phyloP scores from a whole-genome alignment of 495 filamentous ascomycete species.

The Cairneyella variabilis region DNA sequence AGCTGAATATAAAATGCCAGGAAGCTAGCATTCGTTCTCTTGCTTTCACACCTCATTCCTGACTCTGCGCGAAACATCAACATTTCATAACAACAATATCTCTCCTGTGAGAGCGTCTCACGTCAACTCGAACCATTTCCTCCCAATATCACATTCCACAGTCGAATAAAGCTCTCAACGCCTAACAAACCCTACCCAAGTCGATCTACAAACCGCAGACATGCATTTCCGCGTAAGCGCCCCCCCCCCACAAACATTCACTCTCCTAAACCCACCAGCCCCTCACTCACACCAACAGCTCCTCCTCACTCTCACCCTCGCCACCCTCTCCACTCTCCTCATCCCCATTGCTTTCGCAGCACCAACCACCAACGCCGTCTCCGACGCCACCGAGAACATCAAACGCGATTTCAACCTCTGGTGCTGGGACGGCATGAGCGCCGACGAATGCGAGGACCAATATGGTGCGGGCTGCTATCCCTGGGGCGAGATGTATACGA shows the following conservation, averaged over 20 bases:
- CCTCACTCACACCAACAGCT: not conserved
- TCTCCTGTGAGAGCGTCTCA: too few species aligned
- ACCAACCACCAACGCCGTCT: not conserved
- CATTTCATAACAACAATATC: too few species aligned
- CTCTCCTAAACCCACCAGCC: not conserved
- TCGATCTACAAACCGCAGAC: too few species aligned
- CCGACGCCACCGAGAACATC: not conserved
- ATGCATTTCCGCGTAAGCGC: not conserved
- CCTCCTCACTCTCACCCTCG: not conserved
- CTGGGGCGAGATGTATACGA: not conserved
- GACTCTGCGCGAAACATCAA: too few species aligned
- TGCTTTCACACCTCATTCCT: too few species aligned
- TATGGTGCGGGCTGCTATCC: not conserved
- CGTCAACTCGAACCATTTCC: not conserved
- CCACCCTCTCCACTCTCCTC: not conserved
- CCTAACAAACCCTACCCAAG: not conserved
- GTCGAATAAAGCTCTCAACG: not conserved
- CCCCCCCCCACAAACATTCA: not conserved
- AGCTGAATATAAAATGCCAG: too few species aligned
- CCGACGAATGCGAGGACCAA: not conserved
- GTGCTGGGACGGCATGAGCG: not conserved
- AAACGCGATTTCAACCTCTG: not conserved
- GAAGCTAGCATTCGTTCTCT: too few species aligned
- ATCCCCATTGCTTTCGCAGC: not conserved
- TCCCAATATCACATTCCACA: not conserved